A percentile compares a stretch with the other conserved stretches of the same genome.
phyloP scores from a whole-genome alignment of 441 rosid genomes.

The Euphorbia celastroides region DNA sequence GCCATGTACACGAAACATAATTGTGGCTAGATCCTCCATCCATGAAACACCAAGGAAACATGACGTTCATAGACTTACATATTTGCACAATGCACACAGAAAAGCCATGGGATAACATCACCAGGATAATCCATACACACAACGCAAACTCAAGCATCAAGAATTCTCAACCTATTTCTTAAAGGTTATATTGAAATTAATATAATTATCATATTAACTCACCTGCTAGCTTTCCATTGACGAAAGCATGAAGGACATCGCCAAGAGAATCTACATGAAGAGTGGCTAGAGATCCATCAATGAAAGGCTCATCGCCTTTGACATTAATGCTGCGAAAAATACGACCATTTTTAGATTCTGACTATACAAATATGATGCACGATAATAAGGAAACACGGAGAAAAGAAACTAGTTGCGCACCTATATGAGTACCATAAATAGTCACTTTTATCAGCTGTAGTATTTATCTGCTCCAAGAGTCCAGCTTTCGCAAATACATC shows the following conservation, averaged over 20 bases:
- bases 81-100: background rate
- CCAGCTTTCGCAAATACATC: conserved; percentile 58
- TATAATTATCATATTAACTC: background rate
- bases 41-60: background rate
- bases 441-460: conserved; percentile 81
- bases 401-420: conserved; percentile 30
- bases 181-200: background rate
- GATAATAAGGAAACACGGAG: conserved; percentile 4
- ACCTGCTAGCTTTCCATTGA: conserved; percentile 87
- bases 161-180: background rate
- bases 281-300: conserved; percentile 63
- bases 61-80: background rate
- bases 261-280: conserved; percentile 88
- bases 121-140: background rate
- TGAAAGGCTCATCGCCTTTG: conserved; percentile 48
- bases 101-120: background rate
- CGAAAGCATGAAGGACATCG: conserved; percentile 72
- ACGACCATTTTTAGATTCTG: background rate
- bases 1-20: background rate
- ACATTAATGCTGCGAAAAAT: conserved; percentile 44
- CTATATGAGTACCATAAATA: conserved; percentile 90
- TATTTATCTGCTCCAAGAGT: conserved; percentile 79
- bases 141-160: background rate
- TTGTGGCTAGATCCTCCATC: background rate
- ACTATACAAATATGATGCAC: too few relatives aligned